Evolutionary conservation across 768 basidiomycete species (phyloP), one percentile per base, ranked within the genome.

Genomic region (Boletellus ananiceps): DNA sequence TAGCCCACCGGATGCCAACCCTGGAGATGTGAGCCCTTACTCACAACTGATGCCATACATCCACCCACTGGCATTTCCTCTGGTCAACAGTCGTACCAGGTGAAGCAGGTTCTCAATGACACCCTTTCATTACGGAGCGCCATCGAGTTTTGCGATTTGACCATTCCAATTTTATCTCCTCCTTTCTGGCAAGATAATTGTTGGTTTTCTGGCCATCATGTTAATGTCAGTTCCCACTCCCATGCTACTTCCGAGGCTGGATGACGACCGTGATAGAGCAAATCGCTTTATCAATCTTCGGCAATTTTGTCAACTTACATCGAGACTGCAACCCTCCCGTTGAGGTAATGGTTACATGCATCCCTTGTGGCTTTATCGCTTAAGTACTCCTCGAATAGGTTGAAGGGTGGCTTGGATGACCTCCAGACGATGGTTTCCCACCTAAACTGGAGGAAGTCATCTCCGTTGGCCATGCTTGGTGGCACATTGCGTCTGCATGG

Each of bases 221-320:
- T 55, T 2, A 40, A 66, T 38, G 59, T 65, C 29, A 18, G 57
- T 62, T 40, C 31, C 46, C 55, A 3, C 35, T 33, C 31, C 40
- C 44, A 43, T 35, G 49, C 49, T n/a, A 31, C 35, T 47, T 46
- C 51, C 15, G 25, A 39, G 41, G 45, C 49, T 57, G 23, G 55
- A 51, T 29, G 23, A 25, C 6, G 4, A 25, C 23, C 34, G 25
- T 29, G 32, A 41, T 53, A 76, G 73, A 47, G 49, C 16, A 54
- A 64, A 29, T 68, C 64, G 41, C 45, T 65, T 5, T 83, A 81
- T 62, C 75, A 78, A 39, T 69, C 69, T 19, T 83, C 83, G 12
- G 81, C 83, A 12, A 63, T 85, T 39, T 61, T 85, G 15, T 79
- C 84, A 1, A 62, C 80, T 32, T 75, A 82, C 51, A 65, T 85